A percentile compares a stretch with the other conserved stretches of the same genome.
Evolutionary conservation across 495 filamentous ascomycete species (phyloP).

Genomic region (Glutinoglossum americanum): DNA sequence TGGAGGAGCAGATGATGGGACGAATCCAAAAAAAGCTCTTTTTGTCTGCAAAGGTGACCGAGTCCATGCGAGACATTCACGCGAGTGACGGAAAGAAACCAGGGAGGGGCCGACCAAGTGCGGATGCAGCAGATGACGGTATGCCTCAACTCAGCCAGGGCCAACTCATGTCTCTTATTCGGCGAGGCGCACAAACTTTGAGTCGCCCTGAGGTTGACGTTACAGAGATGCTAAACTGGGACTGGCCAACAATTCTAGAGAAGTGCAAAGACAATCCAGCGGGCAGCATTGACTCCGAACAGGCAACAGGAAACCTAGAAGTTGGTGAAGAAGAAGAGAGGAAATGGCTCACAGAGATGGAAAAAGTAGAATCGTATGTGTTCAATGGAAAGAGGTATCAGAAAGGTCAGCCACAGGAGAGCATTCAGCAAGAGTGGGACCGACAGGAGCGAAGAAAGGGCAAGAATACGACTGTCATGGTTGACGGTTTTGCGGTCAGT

Average conservation of each 20-base stretch:
- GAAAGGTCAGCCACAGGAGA: slow-evolving; percentile 12
- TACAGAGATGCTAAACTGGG: slow-evolving; percentile 36
- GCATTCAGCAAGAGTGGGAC: slow-evolving; percentile 19
- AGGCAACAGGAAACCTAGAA: slow-evolving; percentile 19
- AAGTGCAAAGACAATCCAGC: slow-evolving; percentile 32
- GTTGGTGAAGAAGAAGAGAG: slow-evolving; percentile 27
- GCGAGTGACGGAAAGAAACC: slow-evolving; percentile 2
- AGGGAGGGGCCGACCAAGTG: slow-evolving; percentile 6
- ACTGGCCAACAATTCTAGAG: slow-evolving; percentile 30
- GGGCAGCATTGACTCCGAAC: slow-evolving; percentile 22
- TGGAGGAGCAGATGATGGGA: slow-evolving; percentile 42
- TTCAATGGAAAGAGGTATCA: slow-evolving; percentile 34
- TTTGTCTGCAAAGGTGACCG: slow-evolving; percentile 38
- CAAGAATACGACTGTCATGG: slow-evolving; percentile 37
- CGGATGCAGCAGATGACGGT: slow-evolving; percentile 17
- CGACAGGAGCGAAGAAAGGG: slow-evolving; percentile 28
- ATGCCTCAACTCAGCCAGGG: slow-evolving; percentile 28
- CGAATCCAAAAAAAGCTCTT: slow-evolving; percentile 47
- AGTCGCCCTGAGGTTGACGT: slow-evolving; percentile 30
- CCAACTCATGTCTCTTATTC: slow-evolving; percentile 34
- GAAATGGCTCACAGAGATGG: slow-evolving; percentile 35
- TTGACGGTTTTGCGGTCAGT: slow-evolving; percentile 35
- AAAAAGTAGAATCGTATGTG: slow-evolving; percentile 34
- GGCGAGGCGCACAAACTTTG: slow-evolving; percentile 32
- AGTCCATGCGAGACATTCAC: slow-evolving; percentile 33